Base-by-base conservation (phyloP, 768 basidiomycete species). In the Tricholoma terreum region DNA sequence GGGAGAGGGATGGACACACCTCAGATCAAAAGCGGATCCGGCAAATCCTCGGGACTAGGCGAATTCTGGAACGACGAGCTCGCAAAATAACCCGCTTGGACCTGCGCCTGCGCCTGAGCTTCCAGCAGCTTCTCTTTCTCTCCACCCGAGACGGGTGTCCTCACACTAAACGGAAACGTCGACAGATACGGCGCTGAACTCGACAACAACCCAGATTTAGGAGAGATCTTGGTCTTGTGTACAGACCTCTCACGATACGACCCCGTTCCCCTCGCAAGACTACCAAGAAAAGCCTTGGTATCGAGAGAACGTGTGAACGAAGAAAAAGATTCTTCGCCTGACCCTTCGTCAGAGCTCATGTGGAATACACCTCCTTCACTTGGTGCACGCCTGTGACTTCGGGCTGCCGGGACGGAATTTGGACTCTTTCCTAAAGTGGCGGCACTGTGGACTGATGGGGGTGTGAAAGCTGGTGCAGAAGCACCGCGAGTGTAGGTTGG, bases 11-110 rank as follows among this genome's bases (percentile, higher is more conserved):
- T 7, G 12, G 36, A 31, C 43, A 15, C 56, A 50, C 58, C 49
- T 79, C 70, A 79, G 52, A 75, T 73, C 67, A 87, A 85, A 61
- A 79, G 74, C 55, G 87, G 88, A 58, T 84, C 81, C 46, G 90
- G 90, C 49, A 92, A 73, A 67, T 89, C 89, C 59, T 91, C 90
- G 52, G 90, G 90, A 65, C 86, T 90, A 14, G 90, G 90, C 57
- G 88, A 90, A 77, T 90, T 92, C 79, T 91, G 90, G 83, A 90
- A 92, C 65, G 80, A 76, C 31, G 89, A 90, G 65, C 88, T 90
- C 62, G 90, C 89, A 70, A 89, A 92, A 67, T 83, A 89, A 7
- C 80, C 80, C 8, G 66, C 68, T 14, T 55, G 54, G 33, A 40
- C 45, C 11, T 36, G 36, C 2, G 52, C 52, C 56, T 70, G 69